Evolutionary conservation across 164 flowering plant species (phyloP).

Genomic region (Magnolia changhungtana): DNA sequence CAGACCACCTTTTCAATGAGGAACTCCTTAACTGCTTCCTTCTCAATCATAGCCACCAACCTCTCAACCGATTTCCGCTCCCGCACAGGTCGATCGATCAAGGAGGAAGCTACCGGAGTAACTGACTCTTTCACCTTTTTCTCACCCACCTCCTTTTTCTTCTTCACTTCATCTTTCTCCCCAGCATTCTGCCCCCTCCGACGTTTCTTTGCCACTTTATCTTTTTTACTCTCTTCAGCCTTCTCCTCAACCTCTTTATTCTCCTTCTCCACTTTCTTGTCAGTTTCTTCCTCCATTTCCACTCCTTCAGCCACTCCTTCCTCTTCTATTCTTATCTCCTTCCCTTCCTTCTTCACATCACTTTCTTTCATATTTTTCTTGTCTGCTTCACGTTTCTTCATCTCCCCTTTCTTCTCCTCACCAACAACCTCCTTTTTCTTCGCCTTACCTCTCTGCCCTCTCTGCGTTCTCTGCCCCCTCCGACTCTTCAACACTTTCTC

Average conservation of each 20-base stretch:
- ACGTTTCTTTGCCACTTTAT: slow-evolving; percentile 12
- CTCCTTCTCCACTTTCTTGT: background rate
- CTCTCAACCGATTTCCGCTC: slow-evolving; percentile 50
- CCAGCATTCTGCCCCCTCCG: slow-evolving; percentile 8
- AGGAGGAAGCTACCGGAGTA: slow-evolving; percentile 39
- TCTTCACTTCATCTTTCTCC: slow-evolving; percentile 22
- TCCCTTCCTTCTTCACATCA: slow-evolving; percentile 3
- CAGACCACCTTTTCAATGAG: slow-evolving; percentile 61
- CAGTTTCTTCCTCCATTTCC: background rate
- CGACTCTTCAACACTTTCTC: background rate
- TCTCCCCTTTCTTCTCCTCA: background rate
- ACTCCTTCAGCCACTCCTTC: background rate
- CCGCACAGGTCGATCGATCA: slow-evolving; percentile 61
- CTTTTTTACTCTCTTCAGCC: slow-evolving; percentile 7
- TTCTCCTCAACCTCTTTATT: slow-evolving; percentile 13
- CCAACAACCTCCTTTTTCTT: background rate
- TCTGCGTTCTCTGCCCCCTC: background rate
- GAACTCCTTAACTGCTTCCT: slow-evolving; percentile 52
- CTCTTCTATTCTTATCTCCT: background rate
- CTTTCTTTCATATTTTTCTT: background rate
- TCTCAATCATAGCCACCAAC: slow-evolving; percentile 68
- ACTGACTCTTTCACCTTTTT: slow-evolving; percentile 37
- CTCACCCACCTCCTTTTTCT: slow-evolving; percentile 20
- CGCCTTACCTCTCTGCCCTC: background rate
- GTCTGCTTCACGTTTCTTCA: background rate